phyloP scores from a whole-genome alignment of 1,139 yeast genomes.

The Hanseniaspora uvarum region DNA sequence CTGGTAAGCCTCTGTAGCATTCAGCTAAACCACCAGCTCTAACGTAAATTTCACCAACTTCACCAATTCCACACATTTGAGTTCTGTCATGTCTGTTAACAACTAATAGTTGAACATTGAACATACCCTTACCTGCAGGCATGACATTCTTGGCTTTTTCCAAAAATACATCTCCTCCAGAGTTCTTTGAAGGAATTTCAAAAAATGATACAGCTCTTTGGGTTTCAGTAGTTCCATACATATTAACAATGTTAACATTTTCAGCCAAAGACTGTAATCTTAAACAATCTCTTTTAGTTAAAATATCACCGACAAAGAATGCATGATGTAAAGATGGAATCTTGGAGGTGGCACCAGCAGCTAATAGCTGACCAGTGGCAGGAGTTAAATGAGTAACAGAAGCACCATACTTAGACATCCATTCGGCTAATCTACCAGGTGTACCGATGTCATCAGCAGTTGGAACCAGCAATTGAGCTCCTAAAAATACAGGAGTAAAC shows the following conservation, averaged over 20 bases:
- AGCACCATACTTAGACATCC: slow-evolving; percentile 90
- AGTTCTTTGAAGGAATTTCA: slow-evolving; percentile 65
- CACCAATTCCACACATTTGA: slow-evolving; percentile 95
- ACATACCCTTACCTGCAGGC: slow-evolving; percentile 98
- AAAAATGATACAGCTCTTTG: slow-evolving; percentile 94
- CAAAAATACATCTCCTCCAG: slow-evolving; percentile 57
- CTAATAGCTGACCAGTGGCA: slow-evolving; percentile 95
- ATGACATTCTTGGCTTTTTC: slow-evolving; percentile 83
- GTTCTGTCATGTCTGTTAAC: slow-evolving; percentile 82
- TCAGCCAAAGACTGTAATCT: slow-evolving; percentile 85
- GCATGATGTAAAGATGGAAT: slow-evolving; percentile 88
- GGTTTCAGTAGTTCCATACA: slow-evolving; percentile 99
- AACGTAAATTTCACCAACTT: slow-evolving; percentile 95
- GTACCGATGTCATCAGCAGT: slow-evolving; percentile 97
- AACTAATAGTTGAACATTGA: slow-evolving; percentile 82
- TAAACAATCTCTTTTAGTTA: slow-evolving; percentile 92
- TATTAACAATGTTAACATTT: slow-evolving; percentile 82
- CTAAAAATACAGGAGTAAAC: slow-evolving; percentile 93
- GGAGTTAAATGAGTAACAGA: slow-evolving; percentile 97
- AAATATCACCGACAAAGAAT: slow-evolving; percentile 93
- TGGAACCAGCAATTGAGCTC: slow-evolving; percentile 87
- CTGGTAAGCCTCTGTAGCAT: slow-evolving; percentile 87
- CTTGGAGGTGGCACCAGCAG: slow-evolving; percentile 90
- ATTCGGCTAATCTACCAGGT: slow-evolving; percentile 90
- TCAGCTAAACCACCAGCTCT: slow-evolving; percentile 98